Percentiles rank a stretch among this genome's conserved stretches.
Conservation (phyloP, 1,284 basidiomycete species). For the Mycosarcoma maydis region DNA sequence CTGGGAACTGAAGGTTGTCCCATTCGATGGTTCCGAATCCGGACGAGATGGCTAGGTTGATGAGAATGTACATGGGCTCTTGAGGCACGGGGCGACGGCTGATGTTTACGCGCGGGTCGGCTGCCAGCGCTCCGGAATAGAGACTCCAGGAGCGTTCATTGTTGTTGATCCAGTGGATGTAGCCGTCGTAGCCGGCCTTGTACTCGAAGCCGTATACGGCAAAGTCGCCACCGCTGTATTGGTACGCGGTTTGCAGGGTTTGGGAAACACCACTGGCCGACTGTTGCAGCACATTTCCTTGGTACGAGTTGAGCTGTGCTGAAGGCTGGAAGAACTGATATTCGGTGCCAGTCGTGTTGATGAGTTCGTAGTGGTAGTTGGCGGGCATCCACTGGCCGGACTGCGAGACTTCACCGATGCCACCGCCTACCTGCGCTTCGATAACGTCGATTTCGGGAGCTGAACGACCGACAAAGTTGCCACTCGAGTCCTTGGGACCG, state of each 20-base stretch:
- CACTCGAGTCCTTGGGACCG: constrained; percentile 75
- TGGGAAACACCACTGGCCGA: constrained; percentile 55
- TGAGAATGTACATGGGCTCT: constrained; percentile 61
- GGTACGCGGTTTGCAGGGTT: constrained; percentile 56
- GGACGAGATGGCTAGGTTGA: constrained; percentile 61
- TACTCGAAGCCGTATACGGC: constrained; percentile 66
- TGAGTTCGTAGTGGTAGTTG: constrained; percentile 68
- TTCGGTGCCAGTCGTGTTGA: constrained; percentile 54
- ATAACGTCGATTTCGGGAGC: constrained; percentile 77
- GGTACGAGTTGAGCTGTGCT: constrained; percentile 53
- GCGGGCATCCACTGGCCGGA: constrained; percentile 80
- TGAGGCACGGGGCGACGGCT: constrained; percentile 48
- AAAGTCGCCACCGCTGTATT: constrained; percentile 49
- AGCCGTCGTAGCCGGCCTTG: constrained; percentile 71
- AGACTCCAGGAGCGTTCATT: constrained; percentile 69
- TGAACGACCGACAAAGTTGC: constrained; percentile 77
- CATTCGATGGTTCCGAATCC: constrained; percentile 50
- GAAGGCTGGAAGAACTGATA: constrained; percentile 49
- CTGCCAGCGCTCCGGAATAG: constrained; percentile 75
- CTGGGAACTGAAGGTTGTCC: constrained; percentile 42
- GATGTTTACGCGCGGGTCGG: constrained; percentile 70
- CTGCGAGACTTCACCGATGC: constrained; percentile 75
- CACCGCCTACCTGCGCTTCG: constrained; percentile 71
- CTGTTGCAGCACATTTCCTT: constrained; percentile 61
- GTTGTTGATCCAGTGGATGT: constrained; percentile 74